Evolutionary conservation across 768 basidiomycete species (phyloP).

Genomic region (Flagelloscypha sp.): DNA sequence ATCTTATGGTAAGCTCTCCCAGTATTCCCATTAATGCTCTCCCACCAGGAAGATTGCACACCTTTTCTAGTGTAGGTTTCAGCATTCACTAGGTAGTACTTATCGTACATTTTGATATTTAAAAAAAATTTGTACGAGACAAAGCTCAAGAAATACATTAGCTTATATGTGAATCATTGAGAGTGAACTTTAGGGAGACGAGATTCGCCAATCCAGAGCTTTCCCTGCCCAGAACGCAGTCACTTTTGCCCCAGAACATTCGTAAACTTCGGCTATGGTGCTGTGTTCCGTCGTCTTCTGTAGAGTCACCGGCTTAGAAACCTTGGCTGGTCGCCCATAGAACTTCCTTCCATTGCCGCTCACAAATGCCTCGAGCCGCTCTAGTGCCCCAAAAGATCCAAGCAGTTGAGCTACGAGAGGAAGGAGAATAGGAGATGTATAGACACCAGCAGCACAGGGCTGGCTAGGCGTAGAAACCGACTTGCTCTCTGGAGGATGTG

Average conservation of each 20-base stretch:
- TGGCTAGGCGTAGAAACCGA: conserved; percentile 60
- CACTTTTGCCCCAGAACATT: conserved; percentile 41
- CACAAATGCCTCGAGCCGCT: conserved; percentile 74
- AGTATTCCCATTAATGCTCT: no score
- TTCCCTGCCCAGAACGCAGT: conserved; percentile 88
- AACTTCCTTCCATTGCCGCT: conserved; percentile 74
- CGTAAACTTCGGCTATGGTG: conserved; percentile 43
- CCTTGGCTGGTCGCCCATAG: conserved; percentile 43
- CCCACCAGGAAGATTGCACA: no score
- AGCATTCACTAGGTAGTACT: no score
- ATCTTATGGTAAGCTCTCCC: no score
- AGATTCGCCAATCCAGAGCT: conserved; percentile 72
- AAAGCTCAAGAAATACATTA: no score
- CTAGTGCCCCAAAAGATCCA: conserved; percentile 80
- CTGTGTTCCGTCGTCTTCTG: conserved; percentile 28
- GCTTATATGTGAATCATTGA: no score
- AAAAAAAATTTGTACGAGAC: no score
- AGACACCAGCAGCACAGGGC: conserved; percentile 91
- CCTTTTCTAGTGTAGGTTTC: no score
- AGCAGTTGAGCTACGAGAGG: conserved; percentile 85
- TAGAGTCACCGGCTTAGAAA: conserved; percentile 33
- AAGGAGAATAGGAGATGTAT: conserved; percentile 87
- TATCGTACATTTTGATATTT: no score
- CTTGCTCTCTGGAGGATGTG: conserved; percentile 69
- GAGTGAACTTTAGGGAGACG: no score